These are phyloP conservation scores for Penicillium pulvis DNA, from an alignment of 495 filamentous ascomycete genomes.

Conservation along the genomic window DNA sequence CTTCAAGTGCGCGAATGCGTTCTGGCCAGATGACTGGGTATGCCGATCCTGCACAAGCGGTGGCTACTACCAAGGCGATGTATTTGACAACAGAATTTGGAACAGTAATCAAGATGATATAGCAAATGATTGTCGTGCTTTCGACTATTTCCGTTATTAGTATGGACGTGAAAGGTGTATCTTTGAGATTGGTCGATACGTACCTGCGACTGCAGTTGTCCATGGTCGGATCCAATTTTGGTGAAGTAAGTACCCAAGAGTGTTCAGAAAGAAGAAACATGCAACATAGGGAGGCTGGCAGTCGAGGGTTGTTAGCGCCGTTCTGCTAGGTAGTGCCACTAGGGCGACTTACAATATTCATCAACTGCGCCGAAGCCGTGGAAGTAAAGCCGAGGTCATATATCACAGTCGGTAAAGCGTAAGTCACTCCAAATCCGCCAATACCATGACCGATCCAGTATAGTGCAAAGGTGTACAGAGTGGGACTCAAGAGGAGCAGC, in stretches of 20 bases:
- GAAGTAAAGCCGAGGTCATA: constrained; percentile 46
- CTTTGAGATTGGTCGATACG: not conserved
- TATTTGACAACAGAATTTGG: constrained; percentile 40
- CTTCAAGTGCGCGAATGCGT: constrained; percentile 43
- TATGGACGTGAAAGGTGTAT: not conserved
- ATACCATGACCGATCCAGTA: constrained; percentile 47
- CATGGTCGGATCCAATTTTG: constrained; percentile 39
- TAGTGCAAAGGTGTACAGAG: constrained; percentile 38
- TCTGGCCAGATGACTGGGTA: constrained; percentile 51
- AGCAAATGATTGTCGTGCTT: constrained; percentile 44
- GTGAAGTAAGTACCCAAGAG: constrained; percentile 37
- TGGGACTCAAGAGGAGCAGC: constrained; percentile 32
- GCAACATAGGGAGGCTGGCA: constrained; percentile 41
- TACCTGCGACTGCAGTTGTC: constrained; percentile 44
- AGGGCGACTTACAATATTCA: constrained; percentile 41
- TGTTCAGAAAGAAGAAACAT: constrained; percentile 42
- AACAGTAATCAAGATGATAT: constrained; percentile 48
- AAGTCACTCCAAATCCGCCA: constrained; percentile 45
- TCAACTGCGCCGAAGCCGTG: constrained; percentile 41
- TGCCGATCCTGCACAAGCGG: constrained; percentile 40
- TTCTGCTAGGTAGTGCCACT: too few relatives aligned
- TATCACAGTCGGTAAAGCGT: constrained; percentile 46
- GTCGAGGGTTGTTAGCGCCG: not conserved
- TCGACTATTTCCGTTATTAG: constrained; percentile 32
- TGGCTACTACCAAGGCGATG: constrained; percentile 41